Conservation (phyloP, 2,329 filamentous ascomycete species). For the Aureobasidium sp. region DNA sequence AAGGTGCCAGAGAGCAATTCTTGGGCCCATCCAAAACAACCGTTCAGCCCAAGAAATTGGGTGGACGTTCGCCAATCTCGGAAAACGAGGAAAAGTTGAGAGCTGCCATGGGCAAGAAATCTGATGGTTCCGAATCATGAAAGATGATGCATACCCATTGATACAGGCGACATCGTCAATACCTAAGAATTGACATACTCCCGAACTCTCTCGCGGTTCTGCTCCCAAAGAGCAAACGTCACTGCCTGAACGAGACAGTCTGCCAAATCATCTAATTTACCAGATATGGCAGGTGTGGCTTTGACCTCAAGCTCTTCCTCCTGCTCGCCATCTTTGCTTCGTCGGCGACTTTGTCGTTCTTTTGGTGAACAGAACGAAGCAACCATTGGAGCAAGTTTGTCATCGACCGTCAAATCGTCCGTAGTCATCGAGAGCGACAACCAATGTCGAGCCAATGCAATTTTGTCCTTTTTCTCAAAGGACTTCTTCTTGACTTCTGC, state of each 20-base stretch:
- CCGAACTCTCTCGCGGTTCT: conserved; percentile 47
- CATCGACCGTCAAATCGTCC: conserved; percentile 12
- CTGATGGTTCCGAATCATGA: conserved; percentile 6
- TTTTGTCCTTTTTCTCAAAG: conserved; percentile 66
- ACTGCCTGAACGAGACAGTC: conserved; percentile 83
- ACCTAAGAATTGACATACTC: background rate
- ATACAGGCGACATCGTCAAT: background rate
- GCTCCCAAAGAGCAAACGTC: conserved; percentile 81
- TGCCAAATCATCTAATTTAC: conserved; percentile 84
- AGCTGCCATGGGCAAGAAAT: conserved; percentile 31
- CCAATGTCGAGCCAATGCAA: conserved; percentile 67
- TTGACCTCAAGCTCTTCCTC: background rate
- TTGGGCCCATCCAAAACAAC: conserved; percentile 27
- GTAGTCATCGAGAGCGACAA: conserved; percentile 34
- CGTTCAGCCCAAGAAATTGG: conserved; percentile 42
- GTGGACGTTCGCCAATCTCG: conserved; percentile 35
- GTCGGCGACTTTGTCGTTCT: conserved; percentile 25
- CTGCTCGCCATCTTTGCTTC: conserved; percentile 21
- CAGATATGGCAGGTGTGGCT: conserved; percentile 18
- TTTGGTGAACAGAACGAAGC: conserved; percentile 28
- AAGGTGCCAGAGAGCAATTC: conserved; percentile 30
- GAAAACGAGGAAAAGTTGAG: conserved; percentile 44
- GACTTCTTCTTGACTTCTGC: conserved; percentile 30
- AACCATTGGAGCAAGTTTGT: conserved; percentile 35
- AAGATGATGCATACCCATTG: background rate